A percentile compares a stretch with the other conserved stretches of the same genome.
Conservation (phyloP, 176 grass and related monocot species). For the Triticum turgidum region DNA sequence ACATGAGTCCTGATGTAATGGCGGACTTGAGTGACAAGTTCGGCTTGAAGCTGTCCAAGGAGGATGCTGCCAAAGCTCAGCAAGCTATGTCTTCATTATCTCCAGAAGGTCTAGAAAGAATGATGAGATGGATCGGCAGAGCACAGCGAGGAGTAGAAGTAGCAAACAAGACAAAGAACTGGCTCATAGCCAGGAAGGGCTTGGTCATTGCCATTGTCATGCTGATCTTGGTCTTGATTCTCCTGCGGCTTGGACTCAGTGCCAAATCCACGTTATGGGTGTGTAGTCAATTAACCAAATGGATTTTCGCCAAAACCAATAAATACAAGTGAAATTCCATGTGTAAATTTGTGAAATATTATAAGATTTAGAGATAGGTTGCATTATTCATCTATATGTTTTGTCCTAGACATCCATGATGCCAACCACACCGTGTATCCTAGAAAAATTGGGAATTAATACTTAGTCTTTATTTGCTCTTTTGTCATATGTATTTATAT, state of each 20-base stretch:
- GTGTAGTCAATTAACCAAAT: too few species aligned
- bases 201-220: constrained; percentile 78
- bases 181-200: constrained; percentile 65
- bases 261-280: too few species aligned
- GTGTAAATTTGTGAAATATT: too few species aligned
- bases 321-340: too few species aligned
- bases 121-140: constrained; percentile 76
- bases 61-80: constrained; percentile 75
- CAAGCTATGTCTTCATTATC: constrained; percentile 75
- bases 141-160: constrained; percentile 69
- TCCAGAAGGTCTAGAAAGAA: constrained; percentile 75
- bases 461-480: too few species aligned
- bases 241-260: constrained; percentile 61
- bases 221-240: constrained; percentile 69
- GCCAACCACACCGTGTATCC: too few species aligned
- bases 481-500: too few species aligned
- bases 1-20: constrained; percentile 89
- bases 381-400: too few species aligned
- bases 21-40: constrained; percentile 74
- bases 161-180: constrained; percentile 77
- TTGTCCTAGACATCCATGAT: too few species aligned
- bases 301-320: too few species aligned
- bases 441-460: too few species aligned
- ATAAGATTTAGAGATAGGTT: too few species aligned
- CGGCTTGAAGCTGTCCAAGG: constrained; percentile 81